Percentiles rank a stretch among this genome's conserved stretches.
Conservation (phyloP, 164 flowering plant genomes). For the Santalum album region DNA sequence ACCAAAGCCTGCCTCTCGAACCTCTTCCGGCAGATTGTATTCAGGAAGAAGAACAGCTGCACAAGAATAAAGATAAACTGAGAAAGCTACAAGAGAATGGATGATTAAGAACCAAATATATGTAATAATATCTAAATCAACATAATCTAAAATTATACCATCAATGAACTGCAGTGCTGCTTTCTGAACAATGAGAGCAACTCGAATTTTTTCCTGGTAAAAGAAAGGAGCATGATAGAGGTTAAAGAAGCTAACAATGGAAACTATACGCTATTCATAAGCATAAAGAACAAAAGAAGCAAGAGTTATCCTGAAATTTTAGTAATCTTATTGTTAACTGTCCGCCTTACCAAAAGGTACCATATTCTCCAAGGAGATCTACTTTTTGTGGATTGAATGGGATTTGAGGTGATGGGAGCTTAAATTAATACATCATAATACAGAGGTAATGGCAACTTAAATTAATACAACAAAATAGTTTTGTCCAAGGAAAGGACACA, state of each 20-base stretch:
- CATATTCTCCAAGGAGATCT: too few species aligned
- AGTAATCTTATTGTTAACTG: too few species aligned
- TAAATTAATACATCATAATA: too few species aligned
- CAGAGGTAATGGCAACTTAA: too few species aligned
- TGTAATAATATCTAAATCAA: neutral
- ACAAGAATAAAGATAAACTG: neutral
- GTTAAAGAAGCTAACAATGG: neutral
- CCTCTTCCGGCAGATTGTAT: conserved; percentile 24
- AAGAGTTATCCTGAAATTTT: too few species aligned
- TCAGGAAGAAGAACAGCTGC: conserved; percentile 22
- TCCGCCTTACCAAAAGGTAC: too few species aligned
- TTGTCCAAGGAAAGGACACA: neutral
- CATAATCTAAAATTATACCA: conserved; percentile 17
- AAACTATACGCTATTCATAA: neutral
- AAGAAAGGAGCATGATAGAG: neutral
- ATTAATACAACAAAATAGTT: too few species aligned
- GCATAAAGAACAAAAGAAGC: neutral
- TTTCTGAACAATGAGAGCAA: conserved; percentile 28
- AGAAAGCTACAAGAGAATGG: neutral
- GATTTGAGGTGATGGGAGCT: too few species aligned
- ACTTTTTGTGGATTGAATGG: too few species aligned
- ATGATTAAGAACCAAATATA: neutral
- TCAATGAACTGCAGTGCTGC: conserved; percentile 44
- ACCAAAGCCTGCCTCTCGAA: conserved; percentile 23
- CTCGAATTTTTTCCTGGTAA: conserved; percentile 35